These are phyloP conservation scores for Cutaneotrichosporon arboriforme DNA, from an alignment of 1,284 basidiomycete species.

Conservation along the genomic window DNA sequence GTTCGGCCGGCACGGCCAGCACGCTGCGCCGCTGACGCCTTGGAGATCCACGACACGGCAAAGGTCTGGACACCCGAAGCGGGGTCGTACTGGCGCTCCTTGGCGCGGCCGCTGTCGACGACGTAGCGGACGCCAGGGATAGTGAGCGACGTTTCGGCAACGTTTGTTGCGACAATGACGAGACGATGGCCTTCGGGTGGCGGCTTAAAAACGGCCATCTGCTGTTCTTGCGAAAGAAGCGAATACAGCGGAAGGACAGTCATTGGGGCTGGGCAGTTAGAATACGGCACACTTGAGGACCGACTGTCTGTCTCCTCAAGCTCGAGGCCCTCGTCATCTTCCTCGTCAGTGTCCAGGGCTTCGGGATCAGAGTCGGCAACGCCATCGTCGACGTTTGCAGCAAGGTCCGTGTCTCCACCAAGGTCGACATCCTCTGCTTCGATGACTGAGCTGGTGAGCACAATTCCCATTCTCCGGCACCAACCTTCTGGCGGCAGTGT, in stretches of 20 bases:
- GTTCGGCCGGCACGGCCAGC: slow-evolving; percentile 71
- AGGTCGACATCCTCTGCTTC: slow-evolving; percentile 50
- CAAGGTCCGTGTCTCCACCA: slow-evolving; percentile 47
- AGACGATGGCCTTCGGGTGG: slow-evolving; percentile 61
- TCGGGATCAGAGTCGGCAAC: slow-evolving; percentile 47
- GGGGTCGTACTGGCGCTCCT: slow-evolving; percentile 67
- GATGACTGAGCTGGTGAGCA: slow-evolving; percentile 20
- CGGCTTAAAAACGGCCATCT: slow-evolving; percentile 65
- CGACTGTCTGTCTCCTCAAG: slow-evolving; percentile 48
- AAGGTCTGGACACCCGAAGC: slow-evolving; percentile 64
- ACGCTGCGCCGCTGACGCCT: slow-evolving; percentile 66
- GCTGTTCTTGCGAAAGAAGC: slow-evolving; percentile 63
- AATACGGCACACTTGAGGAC: slow-evolving; percentile 8
- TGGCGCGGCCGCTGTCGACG: slow-evolving; percentile 68
- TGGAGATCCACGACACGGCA: slow-evolving; percentile 68
- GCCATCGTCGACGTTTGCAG: slow-evolving; percentile 51
- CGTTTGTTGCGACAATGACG: slow-evolving; percentile 70
- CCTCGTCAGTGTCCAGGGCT: slow-evolving; percentile 49
- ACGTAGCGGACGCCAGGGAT: slow-evolving; percentile 73
- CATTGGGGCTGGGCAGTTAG: slow-evolving; percentile 52
- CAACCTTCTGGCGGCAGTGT: slow-evolving; percentile 31
- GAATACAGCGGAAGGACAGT: slow-evolving; percentile 71
- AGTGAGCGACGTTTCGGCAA: slow-evolving; percentile 72
- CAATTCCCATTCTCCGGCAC: slow-evolving; percentile 54
- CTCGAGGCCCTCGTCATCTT: slow-evolving; percentile 45